phyloP scores from a whole-genome alignment of 768 basidiomycete genomes.

The Gymnopilus dilepis region DNA sequence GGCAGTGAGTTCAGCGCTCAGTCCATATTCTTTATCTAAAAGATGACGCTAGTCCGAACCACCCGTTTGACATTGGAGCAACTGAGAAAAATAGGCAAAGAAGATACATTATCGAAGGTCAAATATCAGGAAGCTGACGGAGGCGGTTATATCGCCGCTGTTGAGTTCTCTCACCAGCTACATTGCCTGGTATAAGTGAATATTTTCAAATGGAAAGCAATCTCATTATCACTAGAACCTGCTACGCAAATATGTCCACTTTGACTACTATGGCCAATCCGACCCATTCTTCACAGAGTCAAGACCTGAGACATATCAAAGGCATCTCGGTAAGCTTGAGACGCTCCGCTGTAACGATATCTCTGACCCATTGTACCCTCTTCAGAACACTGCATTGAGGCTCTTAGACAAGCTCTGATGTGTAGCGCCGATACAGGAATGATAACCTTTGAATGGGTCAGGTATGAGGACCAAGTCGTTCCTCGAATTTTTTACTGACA shows the following conservation, averaged over 20 bases:
- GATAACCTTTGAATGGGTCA: slow-evolving; percentile 16
- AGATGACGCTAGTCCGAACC: neutral
- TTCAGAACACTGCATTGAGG: slow-evolving; percentile 13
- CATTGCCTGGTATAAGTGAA: slow-evolving; percentile 7
- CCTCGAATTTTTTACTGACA: neutral
- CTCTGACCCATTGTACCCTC: neutral
- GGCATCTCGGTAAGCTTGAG: neutral
- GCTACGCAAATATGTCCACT: slow-evolving; percentile 13
- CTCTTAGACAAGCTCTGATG: slow-evolving; percentile 11
- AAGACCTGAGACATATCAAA: slow-evolving; percentile 1
- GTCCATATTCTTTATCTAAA: no score
- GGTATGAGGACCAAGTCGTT: neutral
- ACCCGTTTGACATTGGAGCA: slow-evolving; percentile 7
- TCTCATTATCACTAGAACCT: slow-evolving; percentile 1
- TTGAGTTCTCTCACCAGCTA: slow-evolving; percentile 10
- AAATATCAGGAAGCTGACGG: slow-evolving; percentile 6
- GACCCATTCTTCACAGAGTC: slow-evolving; percentile 11
- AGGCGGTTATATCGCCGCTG: slow-evolving; percentile 12
- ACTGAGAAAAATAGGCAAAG: slow-evolving; percentile 2
- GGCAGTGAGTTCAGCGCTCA: neutral
- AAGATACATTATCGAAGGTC: slow-evolving; percentile 10
- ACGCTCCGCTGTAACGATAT: neutral
- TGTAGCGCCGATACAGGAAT: slow-evolving; percentile 8
- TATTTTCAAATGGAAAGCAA: neutral
- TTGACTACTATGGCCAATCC: slow-evolving; percentile 6